Percentiles rank a stretch among this genome's conserved stretches.
phyloP scores from a whole-genome alignment of 116 monocot species.

The Dioscorea cayenensis region DNA sequence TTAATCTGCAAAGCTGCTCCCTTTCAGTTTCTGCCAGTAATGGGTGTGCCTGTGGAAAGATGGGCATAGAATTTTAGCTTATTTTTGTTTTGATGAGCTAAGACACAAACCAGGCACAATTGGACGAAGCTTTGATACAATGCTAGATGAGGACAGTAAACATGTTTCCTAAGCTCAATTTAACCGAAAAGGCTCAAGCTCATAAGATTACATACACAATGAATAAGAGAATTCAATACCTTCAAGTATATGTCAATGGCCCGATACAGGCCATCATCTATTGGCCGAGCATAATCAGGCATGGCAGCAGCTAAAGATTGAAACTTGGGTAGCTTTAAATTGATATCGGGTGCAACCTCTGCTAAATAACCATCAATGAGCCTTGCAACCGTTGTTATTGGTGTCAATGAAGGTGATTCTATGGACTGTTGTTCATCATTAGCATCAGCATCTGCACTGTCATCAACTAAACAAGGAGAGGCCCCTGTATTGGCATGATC shows the following conservation, averaged over 20 bases:
- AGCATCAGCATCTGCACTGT: neutral
- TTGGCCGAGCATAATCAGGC: constrained; percentile 62
- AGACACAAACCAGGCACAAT: no score
- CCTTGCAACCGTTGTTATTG: constrained; percentile 52
- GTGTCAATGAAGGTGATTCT: constrained; percentile 51
- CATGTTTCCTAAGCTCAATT: no score
- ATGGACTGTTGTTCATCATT: constrained; percentile 12
- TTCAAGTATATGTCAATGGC: constrained; percentile 87
- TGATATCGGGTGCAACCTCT: constrained; percentile 71
- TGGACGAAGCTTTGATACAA: no score
- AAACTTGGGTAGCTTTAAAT: constrained; percentile 67
- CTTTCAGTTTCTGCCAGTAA: constrained; percentile 61
- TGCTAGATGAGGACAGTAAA: no score
- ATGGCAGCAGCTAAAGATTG: constrained; percentile 49
- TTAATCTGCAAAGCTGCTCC: constrained; percentile 67
- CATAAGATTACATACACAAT: no score
- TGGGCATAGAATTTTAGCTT: neutral
- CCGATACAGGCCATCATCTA: constrained; percentile 88
- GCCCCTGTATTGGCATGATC: constrained; percentile 43
- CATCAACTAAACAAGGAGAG: constrained; percentile 46
- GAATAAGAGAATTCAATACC: constrained; percentile 19
- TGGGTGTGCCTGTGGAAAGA: constrained; percentile 50
- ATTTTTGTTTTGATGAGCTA: no score
- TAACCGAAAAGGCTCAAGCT: no score
- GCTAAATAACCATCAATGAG: constrained; percentile 78